Conservation (phyloP, 2,329 filamentous ascomycete species). For the Phialophora chinensis region DNA sequence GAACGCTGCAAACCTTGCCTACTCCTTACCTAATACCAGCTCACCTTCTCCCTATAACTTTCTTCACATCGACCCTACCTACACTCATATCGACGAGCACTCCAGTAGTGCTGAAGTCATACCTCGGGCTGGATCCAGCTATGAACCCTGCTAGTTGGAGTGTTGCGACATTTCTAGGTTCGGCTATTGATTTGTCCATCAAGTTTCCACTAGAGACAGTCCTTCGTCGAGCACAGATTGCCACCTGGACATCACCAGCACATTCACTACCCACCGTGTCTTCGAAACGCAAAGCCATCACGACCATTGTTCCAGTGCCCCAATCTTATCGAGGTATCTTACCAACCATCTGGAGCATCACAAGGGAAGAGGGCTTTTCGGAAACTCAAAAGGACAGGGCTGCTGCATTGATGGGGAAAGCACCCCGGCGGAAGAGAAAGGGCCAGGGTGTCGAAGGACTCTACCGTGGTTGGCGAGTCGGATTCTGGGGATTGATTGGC, state of each 20-base stretch:
- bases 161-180: conserved; percentile 79
- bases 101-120: conserved; percentile 83
- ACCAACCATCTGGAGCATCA: conserved; percentile 89
- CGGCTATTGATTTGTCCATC: conserved; percentile 78
- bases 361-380: conserved; percentile 75
- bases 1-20: conserved; percentile 76
- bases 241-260: conserved; percentile 64
- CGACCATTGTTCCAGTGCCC: conserved; percentile 75
- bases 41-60: conserved; percentile 77
- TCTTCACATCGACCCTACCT: conserved; percentile 84
- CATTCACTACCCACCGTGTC: conserved; percentile 50
- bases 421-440: conserved; percentile 54
- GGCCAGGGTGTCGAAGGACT: conserved; percentile 62
- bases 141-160: conserved; percentile 82
- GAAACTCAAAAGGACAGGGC: conserved; percentile 54
- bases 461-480: conserved; percentile 64
- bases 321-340: conserved; percentile 84
- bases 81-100: conserved; percentile 81
- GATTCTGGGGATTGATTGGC: conserved; percentile 61
- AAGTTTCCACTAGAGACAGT: conserved; percentile 93
- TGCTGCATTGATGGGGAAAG: conserved; percentile 45
- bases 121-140: conserved; percentile 81
- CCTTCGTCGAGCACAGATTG: conserved; percentile 83
- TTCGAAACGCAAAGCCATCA: conserved; percentile 51
- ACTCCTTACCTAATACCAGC: conserved; percentile 70